Evolutionary conservation across 1,139 yeast genomes (phyloP).

Genomic region (Oligophagozyma castellii): DNA sequence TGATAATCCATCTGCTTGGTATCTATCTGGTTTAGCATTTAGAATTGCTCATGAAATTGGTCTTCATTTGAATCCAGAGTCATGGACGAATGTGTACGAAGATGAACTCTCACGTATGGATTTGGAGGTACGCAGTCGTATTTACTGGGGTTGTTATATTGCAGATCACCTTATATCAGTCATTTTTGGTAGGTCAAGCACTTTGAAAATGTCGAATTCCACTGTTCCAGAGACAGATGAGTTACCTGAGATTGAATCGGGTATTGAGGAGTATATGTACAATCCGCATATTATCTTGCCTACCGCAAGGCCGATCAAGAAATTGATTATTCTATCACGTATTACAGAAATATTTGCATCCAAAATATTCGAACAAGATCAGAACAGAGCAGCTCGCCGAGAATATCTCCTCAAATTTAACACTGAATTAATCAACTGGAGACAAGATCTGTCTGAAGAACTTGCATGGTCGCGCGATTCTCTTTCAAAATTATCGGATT

Average conservation of each 20-base stretch:
- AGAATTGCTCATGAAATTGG: constrained; percentile 52
- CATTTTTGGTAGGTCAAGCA: constrained; percentile 41
- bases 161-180: constrained; percentile 48
- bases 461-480: constrained; percentile 33
- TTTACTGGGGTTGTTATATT: constrained; percentile 51
- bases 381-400: constrained; percentile 13
- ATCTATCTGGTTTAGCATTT: constrained; percentile 46
- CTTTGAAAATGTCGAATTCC: constrained; percentile 39
- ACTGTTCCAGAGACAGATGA: constrained; percentile 47
- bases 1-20: constrained; percentile 46
- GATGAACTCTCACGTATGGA: constrained; percentile 25
- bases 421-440: constrained; percentile 35
- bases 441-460: constrained; percentile 31
- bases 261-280: constrained; percentile 31
- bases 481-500: constrained; percentile 28
- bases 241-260: constrained; percentile 38
- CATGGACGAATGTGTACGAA: constrained; percentile 30
- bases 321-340: constrained; percentile 39
- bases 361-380: constrained; percentile 15
- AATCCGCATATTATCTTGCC: constrained; percentile 20
- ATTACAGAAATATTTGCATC: constrained; percentile 36
- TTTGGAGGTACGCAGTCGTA: constrained; percentile 40
- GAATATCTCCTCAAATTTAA: constrained; percentile 29
- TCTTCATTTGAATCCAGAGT: constrained; percentile 43
- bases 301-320: constrained; percentile 32